These are phyloP conservation scores for Amanita rimosa DNA, from an alignment of 768 basidiomycete genomes.

Conservation along the genomic window DNA sequence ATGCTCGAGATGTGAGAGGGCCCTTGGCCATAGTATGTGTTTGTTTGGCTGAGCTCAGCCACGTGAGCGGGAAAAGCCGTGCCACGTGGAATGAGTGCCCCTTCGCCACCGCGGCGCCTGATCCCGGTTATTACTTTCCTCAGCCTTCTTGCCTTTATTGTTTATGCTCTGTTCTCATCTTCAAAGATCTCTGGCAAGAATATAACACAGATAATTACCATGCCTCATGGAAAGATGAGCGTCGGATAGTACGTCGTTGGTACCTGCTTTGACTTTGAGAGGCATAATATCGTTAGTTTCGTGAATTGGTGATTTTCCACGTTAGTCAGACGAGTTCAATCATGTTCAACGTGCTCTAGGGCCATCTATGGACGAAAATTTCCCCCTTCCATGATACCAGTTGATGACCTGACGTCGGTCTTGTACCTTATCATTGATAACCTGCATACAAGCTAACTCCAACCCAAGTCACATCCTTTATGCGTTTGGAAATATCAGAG, in stretches of 20 bases:
- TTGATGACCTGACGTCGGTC: constrained; percentile 73
- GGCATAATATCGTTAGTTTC: constrained; percentile 32
- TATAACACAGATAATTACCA: constrained; percentile 11
- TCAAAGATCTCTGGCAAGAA: neutral
- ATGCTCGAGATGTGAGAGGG: too few species aligned
- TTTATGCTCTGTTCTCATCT: neutral
- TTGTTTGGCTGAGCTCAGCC: too few species aligned
- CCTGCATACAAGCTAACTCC: neutral
- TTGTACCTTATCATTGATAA: neutral
- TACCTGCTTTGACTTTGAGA: neutral
- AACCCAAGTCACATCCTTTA: constrained; percentile 70
- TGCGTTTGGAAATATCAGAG: constrained; percentile 82
- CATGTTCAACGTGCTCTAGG: constrained; percentile 29
- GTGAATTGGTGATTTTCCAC: constrained; percentile 52
- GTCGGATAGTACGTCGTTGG: constrained; percentile 64
- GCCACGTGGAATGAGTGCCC: too few species aligned
- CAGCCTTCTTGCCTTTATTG: neutral
- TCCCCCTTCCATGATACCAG: constrained; percentile 77
- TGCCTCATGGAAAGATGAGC: constrained; percentile 52
- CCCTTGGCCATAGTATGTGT: too few species aligned
- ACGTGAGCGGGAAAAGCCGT: too few species aligned
- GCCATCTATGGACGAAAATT: constrained; percentile 94
- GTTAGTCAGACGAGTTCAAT: neutral
- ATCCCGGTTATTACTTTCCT: neutral
- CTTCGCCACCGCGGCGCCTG: too few species aligned